phyloP scores from a whole-genome alignment of 192 early-diverging fungal genomes.

The Pilobolus umbonatus region DNA sequence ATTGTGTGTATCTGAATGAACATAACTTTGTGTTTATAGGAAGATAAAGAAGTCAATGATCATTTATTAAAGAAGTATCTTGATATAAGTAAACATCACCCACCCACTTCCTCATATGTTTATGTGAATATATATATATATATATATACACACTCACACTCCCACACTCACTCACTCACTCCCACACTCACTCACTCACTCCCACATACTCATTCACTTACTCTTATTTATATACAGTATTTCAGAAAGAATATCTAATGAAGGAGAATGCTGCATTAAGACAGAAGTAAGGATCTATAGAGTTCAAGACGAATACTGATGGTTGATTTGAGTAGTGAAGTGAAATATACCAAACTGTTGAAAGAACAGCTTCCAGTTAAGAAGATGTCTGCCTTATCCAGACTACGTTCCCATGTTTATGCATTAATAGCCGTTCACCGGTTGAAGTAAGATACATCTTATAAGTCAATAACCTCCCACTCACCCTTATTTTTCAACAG shows the following conservation, averaged over 20 bases:
- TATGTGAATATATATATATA: not conserved
- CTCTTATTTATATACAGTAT: not conserved
- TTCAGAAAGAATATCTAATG: slow-evolving; percentile 4
- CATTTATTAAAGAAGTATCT: not conserved
- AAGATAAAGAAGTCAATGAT: not conserved
- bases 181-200: too few species aligned
- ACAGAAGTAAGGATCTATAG: slow-evolving; percentile 1
- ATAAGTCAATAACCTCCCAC: too few species aligned
- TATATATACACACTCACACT: too few species aligned
- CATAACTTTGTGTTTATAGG: not conserved
- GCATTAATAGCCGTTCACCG: slow-evolving; percentile 1
- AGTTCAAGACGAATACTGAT: not conserved
- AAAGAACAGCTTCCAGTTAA: not conserved
- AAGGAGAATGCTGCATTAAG: not conserved
- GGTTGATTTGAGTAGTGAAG: not conserved
- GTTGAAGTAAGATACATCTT: too few species aligned
- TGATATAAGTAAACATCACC: not conserved
- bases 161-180: too few species aligned
- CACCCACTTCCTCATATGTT: not conserved
- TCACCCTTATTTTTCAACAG: slow-evolving; percentile 10
- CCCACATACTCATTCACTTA: too few species aligned
- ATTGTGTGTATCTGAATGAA: too few species aligned
- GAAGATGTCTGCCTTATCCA: not conserved
- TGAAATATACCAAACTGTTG: not conserved
- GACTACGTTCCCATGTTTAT: slow-evolving; percentile 1